A percentile compares a stretch with the other conserved stretches of the same genome.
Evolutionary conservation across 2,329 filamentous ascomycete species (phyloP).

Genomic region (Esteya vermicola): DNA sequence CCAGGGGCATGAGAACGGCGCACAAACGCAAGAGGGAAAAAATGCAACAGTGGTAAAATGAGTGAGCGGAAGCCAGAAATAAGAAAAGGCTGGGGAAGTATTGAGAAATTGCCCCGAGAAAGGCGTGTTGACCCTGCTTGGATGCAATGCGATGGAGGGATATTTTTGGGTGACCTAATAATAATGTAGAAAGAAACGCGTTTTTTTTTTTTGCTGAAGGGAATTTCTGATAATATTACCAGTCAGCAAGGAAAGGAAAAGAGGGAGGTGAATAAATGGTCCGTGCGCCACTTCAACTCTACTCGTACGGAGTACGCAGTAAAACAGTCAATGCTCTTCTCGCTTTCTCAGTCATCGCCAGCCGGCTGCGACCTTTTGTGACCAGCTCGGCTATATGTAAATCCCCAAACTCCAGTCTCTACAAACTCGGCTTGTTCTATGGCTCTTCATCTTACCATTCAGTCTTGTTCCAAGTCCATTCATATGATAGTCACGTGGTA

Average conservation of each 20-base stretch:
- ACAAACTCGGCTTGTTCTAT: too few species aligned
- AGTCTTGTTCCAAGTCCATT: too few species aligned
- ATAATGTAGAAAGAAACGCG: conserved; percentile 1
- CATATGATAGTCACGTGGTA: too few species aligned
- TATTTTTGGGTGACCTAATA: too few species aligned
- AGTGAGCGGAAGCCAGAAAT: neutral
- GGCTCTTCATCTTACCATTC: too few species aligned
- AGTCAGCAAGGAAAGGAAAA: neutral
- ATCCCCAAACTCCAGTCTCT: too few species aligned
- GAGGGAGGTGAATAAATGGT: neutral
- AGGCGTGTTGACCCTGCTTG: neutral
- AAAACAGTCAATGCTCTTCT: too few species aligned
- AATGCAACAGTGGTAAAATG: too few species aligned
- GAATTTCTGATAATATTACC: neutral
- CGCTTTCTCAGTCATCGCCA: too few species aligned
- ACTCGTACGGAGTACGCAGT: too few species aligned
- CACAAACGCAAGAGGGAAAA: neutral
- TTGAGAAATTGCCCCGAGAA: neutral
- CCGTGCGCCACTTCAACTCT: neutral
- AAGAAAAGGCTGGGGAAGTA: neutral
- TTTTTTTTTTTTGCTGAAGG: conserved; percentile 4
- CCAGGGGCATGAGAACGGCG: neutral
- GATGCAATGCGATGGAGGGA: conserved; percentile 1
- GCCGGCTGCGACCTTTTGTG: too few species aligned
- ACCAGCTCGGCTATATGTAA: too few species aligned